A percentile compares a stretch with the other conserved stretches of the same genome.
Evolutionary conservation across 2,329 filamentous ascomycete species (phyloP).

Genomic region (Fusarium verticillioides): DNA sequence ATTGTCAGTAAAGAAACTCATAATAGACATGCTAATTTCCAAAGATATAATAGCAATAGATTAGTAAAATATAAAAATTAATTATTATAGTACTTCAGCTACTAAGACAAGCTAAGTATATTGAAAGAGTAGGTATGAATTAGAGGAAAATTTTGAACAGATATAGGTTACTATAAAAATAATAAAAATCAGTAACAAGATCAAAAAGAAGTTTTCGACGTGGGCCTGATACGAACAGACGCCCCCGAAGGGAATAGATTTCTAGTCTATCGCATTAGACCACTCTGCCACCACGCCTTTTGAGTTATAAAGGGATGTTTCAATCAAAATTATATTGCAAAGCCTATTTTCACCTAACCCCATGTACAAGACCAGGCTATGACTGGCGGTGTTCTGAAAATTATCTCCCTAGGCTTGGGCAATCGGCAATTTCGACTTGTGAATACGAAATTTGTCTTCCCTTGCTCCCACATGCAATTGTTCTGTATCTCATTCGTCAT

Average conservation of each 20-base stretch:
- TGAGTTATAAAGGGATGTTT: fast-evolving
- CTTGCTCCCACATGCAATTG: neutral
- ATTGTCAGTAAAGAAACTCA: fast-evolving
- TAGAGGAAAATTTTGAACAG: fast-evolving
- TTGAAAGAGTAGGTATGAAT: fast-evolving
- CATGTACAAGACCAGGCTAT: fast-evolving
- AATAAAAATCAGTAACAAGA: fast-evolving
- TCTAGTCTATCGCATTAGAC: slow-evolving; percentile 35
- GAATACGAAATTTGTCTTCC: neutral
- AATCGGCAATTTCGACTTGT: neutral
- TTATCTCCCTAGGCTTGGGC: neutral
- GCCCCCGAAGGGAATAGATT: slow-evolving; percentile 33
- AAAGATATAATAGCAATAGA: fast-evolving
- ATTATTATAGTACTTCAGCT: fast-evolving
- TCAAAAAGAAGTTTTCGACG: neutral
- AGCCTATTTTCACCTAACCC: fast-evolving
- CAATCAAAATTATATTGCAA: fast-evolving
- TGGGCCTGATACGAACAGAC: neutral
- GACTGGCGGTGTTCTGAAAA: neutral
- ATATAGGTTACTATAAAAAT: fast-evolving
- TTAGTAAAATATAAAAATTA: neutral
- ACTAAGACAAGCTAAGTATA: fast-evolving
- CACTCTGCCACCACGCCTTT: slow-evolving; percentile 31
- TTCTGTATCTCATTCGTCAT: neutral
- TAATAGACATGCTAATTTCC: fast-evolving